Percentiles rank a stretch among this genome's conserved stretches.
Evolutionary conservation across 2,329 filamentous ascomycete genomes (phyloP).

Genomic region (Cladosporium sp.): DNA sequence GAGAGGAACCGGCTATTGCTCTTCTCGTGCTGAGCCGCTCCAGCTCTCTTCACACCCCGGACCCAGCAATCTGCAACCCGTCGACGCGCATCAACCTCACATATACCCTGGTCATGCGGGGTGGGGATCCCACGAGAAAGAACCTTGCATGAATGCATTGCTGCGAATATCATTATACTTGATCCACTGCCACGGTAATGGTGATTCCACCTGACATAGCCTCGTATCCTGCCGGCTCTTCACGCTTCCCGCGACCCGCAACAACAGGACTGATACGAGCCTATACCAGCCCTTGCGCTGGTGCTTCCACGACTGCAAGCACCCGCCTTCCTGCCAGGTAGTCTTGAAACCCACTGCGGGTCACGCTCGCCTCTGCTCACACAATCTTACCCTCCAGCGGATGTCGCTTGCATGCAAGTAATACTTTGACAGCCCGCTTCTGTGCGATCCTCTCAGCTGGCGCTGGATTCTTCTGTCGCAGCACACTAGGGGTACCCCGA

Average conservation of each 20-base stretch:
- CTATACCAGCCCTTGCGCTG: background rate
- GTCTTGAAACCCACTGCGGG: constrained; percentile 1
- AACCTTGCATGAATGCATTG: constrained; percentile 10
- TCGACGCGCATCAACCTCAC: background rate
- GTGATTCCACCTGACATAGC: constrained; percentile 6
- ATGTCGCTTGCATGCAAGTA: constrained; percentile 12
- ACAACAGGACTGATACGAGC: background rate
- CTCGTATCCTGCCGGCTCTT: background rate
- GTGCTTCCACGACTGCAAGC: background rate
- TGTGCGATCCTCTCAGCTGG: constrained; percentile 7
- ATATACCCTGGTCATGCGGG: constrained; percentile 9
- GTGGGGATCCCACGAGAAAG: constrained; percentile 6
- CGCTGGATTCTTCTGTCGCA: constrained; percentile 1
- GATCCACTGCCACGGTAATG: constrained; percentile 1
- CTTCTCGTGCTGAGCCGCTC: background rate
- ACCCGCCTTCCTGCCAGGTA: background rate
- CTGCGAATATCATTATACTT: background rate
- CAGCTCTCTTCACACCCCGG: background rate
- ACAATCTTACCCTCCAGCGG: constrained; percentile 1
- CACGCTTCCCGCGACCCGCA: background rate
- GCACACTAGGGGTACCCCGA: background rate
- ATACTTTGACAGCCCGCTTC: constrained; percentile 13
- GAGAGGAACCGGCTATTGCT: background rate
- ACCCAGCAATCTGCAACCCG: constrained; percentile 4
- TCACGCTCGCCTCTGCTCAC: background rate